Percentiles rank a stretch among this genome's conserved stretches.
These are phyloP conservation scores for Sparassis latifolia DNA, from an alignment of 1,284 basidiomycete genomes.

Conservation along the genomic window DNA sequence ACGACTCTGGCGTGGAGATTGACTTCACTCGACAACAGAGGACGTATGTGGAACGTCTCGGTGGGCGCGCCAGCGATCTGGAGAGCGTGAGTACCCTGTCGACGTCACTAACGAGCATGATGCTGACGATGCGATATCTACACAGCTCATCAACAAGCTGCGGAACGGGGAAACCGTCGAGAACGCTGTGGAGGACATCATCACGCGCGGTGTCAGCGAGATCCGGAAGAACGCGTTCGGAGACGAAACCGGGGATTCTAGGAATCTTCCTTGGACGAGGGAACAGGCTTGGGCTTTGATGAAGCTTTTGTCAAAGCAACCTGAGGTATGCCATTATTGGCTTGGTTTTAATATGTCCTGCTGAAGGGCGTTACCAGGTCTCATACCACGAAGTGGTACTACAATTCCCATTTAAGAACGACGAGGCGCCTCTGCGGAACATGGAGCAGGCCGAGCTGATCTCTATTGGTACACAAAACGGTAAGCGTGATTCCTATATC, in stretches of 20 bases:
- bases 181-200: constrained; percentile 87
- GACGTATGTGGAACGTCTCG: constrained; percentile 62
- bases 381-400: constrained; percentile 81
- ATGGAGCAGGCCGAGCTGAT: constrained; percentile 93
- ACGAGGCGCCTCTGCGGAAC: constrained; percentile 74
- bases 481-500: constrained; percentile 29
- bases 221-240: constrained; percentile 90
- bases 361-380: constrained; percentile 37
- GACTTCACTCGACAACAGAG: constrained; percentile 48
- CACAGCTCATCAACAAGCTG: constrained; percentile 80
- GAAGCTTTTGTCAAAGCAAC: constrained; percentile 60
- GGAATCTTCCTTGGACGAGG: constrained; percentile 76
- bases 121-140: not conserved
- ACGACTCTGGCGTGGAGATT: constrained; percentile 48
- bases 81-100: constrained; percentile 52
- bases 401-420: constrained; percentile 89
- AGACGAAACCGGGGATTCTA: constrained; percentile 85
- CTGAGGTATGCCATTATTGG: constrained; percentile 47
- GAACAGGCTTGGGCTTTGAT: constrained; percentile 89
- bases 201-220: constrained; percentile 74
- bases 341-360: not conserved
- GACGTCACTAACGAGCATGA: not conserved
- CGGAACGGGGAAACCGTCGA: constrained; percentile 66
- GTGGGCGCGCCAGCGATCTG: constrained; percentile 84
- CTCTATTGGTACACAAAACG: constrained; percentile 70